Evolutionary conservation across 257 asterid genomes (phyloP).

Genomic region (Asclepias syriaca): DNA sequence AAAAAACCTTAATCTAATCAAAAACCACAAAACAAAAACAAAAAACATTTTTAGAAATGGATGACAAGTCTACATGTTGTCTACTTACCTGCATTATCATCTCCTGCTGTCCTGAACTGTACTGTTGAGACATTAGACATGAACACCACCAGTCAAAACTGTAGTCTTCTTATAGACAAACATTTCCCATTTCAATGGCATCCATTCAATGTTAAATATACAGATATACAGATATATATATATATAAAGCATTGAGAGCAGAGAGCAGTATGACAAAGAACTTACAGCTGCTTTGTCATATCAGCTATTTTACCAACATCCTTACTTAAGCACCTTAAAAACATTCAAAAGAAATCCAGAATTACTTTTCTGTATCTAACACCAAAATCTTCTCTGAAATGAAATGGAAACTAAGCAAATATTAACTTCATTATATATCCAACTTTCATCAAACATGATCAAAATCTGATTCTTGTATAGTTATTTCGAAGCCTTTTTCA

Average conservation of each 20-base stretch:
- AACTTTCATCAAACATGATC: neutral
- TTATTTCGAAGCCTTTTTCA: neutral
- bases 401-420: neutral
- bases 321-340: neutral
- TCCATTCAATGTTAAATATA: neutral
- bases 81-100: neutral
- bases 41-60: neutral
- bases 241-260: neutral
- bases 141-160: neutral
- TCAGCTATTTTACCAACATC: neutral
- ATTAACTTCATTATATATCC: neutral
- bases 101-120: neutral
- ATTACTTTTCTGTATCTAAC: neutral
- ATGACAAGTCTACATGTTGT: neutral
- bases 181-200: neutral
- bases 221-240: too few species aligned
- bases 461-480: neutral
- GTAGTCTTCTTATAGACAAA: neutral
- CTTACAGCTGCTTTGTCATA: neutral
- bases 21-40: neutral
- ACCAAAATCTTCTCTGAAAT: neutral
- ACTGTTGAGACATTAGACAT: neutral
- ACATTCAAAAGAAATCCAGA: neutral
- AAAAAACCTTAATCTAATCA: constrained; percentile 2
- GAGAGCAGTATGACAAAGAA: neutral